A percentile compares a stretch with the other conserved stretches of the same genome.
Evolutionary conservation across 345 rosid genomes (phyloP).

Genomic region (Reutealis trisperma): DNA sequence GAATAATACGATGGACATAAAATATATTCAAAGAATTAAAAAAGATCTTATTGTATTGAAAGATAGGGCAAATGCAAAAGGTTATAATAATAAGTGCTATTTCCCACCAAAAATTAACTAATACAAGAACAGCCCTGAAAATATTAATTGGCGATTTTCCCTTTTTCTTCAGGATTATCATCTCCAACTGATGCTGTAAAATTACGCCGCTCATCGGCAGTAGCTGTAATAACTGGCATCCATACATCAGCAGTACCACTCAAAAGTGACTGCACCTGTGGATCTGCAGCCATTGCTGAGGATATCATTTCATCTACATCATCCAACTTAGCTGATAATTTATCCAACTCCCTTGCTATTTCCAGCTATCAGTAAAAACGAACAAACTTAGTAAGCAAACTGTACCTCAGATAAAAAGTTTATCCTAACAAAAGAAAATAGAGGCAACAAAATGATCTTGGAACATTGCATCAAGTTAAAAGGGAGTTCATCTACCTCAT

Average conservation of each 20-base stretch:
- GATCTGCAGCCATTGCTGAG: conserved; percentile 65
- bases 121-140: background rate
- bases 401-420: background rate
- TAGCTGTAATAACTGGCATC: conserved; percentile 90
- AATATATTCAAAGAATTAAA: background rate
- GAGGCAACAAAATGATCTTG: background rate
- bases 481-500: conserved; percentile 46
- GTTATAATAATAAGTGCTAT: background rate
- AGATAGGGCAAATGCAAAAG: background rate
- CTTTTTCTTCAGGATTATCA: conserved; percentile 21
- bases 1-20: background rate
- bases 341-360: conserved; percentile 81
- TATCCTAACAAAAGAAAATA: background rate
- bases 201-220: conserved; percentile 60
- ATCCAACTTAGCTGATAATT: conserved; percentile 71
- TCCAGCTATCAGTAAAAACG: conserved; percentile 45
- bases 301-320: conserved; percentile 86
- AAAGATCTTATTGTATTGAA: background rate
- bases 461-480: background rate
- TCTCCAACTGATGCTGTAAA: conserved; percentile 47
- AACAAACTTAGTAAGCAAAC: background rate
- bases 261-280: conserved; percentile 69
- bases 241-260: conserved; percentile 78
- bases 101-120: background rate
- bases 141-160: conserved; percentile 6